phyloP scores from a whole-genome alignment of 257 asterid species.

The Plectranthus barbatus region DNA sequence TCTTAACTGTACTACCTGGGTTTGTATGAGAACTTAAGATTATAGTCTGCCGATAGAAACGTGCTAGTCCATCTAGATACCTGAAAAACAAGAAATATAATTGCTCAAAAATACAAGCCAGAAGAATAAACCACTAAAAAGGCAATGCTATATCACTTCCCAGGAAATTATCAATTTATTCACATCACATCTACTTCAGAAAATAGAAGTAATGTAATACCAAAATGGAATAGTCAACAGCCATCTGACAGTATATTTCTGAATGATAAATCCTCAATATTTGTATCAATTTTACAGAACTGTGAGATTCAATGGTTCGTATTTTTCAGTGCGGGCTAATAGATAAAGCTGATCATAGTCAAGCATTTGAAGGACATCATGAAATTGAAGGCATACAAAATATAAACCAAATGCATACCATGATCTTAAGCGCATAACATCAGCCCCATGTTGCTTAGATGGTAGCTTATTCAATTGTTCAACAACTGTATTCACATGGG shows the following conservation, averaged over 20 bases:
- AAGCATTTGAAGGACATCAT: background rate
- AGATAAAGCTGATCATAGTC: background rate
- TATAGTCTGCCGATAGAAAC: slow-evolving; percentile 79
- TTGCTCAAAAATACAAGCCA: slow-evolving; percentile 1
- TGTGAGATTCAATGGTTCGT: background rate
- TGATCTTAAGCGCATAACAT: slow-evolving; percentile 89
- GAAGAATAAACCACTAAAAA: slow-evolving; percentile 1
- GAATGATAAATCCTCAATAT: background rate
- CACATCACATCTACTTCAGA: background rate
- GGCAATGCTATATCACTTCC: background rate
- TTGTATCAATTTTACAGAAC: background rate
- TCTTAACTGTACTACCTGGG: slow-evolving; percentile 52
- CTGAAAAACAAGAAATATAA: slow-evolving; percentile 28
- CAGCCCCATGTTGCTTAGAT: slow-evolving; percentile 80
- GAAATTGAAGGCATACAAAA: background rate
- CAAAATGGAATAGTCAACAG: background rate
- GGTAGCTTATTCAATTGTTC: slow-evolving; percentile 70
- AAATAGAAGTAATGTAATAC: background rate
- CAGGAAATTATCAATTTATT: background rate
- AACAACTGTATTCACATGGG: slow-evolving; percentile 71
- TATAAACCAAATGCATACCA: slow-evolving; percentile 46
- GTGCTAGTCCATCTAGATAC: slow-evolving; percentile 87
- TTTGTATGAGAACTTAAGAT: slow-evolving; percentile 70
- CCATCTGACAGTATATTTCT: background rate
- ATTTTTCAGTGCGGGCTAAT: background rate